Evolutionary conservation across 2,329 filamentous ascomycete species (phyloP), one percentile per base, ranked within the genome.

Genomic region (Helotiales sp.): DNA sequence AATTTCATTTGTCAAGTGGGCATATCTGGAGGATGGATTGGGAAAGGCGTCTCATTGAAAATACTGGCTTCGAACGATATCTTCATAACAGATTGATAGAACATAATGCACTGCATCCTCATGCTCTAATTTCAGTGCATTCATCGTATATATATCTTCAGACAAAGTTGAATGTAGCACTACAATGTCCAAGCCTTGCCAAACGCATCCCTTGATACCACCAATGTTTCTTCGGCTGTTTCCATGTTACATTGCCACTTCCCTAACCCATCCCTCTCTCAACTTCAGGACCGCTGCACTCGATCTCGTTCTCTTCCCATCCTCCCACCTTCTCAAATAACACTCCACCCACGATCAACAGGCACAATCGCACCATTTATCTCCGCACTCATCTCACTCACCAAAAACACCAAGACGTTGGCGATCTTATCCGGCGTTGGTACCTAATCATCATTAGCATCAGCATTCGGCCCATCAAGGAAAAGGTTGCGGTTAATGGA

Each of bases 291-390:
- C 31, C n/a, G 10, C 10, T 34, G 31, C 31, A 13, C n/a, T 15
- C 10, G 10, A 4, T 34, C n/a, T 12, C 4, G 5, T 34, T 34
- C n/a, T 34, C 5, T 15, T 3, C 10, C 4, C 5, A 5, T 13
- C 10, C 10, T 34, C 5, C 3, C 31, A 13, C n/a, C 31, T 34
- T 12, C 12, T 62, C 47, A 75, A 24, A 74, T 66, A 17, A 69
- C 68, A 8, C 69, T 67, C 73, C 73, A 75, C 0, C 69, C 72
- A 44, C 70, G 69, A 52, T 75, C 73, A 2, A 76, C 68, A 0
- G 73, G 73, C 55, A 75, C 38, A 4, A 67, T 65, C 6, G 71
- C 65, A 3, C 73, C 73, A 36, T 72, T 75, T 55, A 75, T 70
- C 2, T 68, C 69, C 34, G 62, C 63, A 5, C 74, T 69, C 53